phyloP scores from a whole-genome alignment of 2,329 filamentous ascomycete species.

The Apiospora sp. region DNA sequence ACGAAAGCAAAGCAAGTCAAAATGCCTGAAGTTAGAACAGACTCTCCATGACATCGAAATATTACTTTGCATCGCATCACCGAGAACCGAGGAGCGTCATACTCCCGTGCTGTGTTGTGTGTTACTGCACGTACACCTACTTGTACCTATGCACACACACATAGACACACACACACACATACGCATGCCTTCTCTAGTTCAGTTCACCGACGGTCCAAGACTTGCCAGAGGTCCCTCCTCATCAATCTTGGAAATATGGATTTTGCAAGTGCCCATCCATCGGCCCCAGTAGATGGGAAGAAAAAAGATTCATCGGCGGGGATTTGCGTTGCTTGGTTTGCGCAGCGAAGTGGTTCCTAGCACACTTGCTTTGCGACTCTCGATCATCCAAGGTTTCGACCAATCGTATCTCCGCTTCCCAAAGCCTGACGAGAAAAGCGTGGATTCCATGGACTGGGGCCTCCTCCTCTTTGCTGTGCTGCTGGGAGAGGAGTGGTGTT shows the following conservation, averaged over 20 bases:
- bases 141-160: background rate
- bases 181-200: background rate
- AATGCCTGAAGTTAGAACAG: conserved; percentile 13
- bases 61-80: background rate
- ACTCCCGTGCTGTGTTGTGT: background rate
- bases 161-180: background rate
- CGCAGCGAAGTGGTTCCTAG: conserved; percentile 18
- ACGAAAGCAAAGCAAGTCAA: background rate
- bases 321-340: conserved; percentile 21
- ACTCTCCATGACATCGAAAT: background rate
- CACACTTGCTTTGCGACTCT: conserved; percentile 18
- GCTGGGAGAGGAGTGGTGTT: conserved; percentile 1
- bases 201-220: conserved; percentile 8
- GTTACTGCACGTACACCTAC: conserved; percentile 10
- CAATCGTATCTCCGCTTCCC: conserved; percentile 5
- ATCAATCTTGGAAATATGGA: conserved; percentile 13
- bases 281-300: conserved; percentile 4
- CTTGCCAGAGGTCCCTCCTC: background rate
- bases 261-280: conserved; percentile 14
- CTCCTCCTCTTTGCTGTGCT: background rate
- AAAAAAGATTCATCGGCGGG: conserved; percentile 15
- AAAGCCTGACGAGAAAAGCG: conserved; percentile 17
- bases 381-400: conserved; percentile 17
- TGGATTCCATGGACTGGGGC: conserved; percentile 16
- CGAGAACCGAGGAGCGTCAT: conserved; percentile 18